phyloP scores from a whole-genome alignment of 1,284 basidiomycete species.

The Ganoderma sinense region DNA sequence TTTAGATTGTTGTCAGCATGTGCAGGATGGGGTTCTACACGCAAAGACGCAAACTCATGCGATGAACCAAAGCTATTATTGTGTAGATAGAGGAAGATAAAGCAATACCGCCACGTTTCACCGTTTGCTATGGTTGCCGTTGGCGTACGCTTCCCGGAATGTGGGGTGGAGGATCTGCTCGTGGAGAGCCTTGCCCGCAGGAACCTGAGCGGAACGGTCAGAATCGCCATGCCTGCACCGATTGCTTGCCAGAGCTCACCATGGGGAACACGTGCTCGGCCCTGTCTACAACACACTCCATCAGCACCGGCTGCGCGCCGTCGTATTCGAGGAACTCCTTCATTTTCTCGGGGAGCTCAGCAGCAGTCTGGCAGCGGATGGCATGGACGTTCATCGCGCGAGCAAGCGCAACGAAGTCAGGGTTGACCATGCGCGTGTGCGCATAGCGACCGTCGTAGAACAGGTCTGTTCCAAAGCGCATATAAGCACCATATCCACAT shows the following conservation, averaged over 20 bases:
- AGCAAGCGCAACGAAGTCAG: slow-evolving; percentile 91
- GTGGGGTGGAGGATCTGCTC: slow-evolving; percentile 77
- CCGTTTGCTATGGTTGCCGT: slow-evolving; percentile 28
- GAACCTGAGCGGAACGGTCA: slow-evolving; percentile 56
- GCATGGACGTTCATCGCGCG: slow-evolving; percentile 93
- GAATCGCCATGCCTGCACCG: slow-evolving; percentile 27
- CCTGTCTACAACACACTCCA: slow-evolving; percentile 90
- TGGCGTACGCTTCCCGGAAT: slow-evolving; percentile 37
- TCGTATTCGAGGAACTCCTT: slow-evolving; percentile 98
- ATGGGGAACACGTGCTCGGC: slow-evolving; percentile 97
- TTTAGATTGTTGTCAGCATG: background rate
- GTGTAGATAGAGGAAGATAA: background rate
- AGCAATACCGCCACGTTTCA: slow-evolving; percentile 14
- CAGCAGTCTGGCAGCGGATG: slow-evolving; percentile 74
- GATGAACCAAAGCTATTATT: background rate
- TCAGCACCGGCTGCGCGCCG: slow-evolving; percentile 83
- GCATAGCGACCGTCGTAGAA: slow-evolving; percentile 97
- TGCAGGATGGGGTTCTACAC: background rate
- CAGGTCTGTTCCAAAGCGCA: slow-evolving; percentile 62
- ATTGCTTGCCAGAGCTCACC: slow-evolving; percentile 53
- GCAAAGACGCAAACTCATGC: background rate
- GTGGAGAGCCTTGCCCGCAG: slow-evolving; percentile 91
- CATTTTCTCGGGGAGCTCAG: slow-evolving; percentile 93
- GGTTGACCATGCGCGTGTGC: slow-evolving; percentile 94
- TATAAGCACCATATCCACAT: background rate